Percentiles rank a stretch among this genome's conserved stretches.
Conservation (phyloP, 257 asterid species). For the Solanum microdontum region DNA sequence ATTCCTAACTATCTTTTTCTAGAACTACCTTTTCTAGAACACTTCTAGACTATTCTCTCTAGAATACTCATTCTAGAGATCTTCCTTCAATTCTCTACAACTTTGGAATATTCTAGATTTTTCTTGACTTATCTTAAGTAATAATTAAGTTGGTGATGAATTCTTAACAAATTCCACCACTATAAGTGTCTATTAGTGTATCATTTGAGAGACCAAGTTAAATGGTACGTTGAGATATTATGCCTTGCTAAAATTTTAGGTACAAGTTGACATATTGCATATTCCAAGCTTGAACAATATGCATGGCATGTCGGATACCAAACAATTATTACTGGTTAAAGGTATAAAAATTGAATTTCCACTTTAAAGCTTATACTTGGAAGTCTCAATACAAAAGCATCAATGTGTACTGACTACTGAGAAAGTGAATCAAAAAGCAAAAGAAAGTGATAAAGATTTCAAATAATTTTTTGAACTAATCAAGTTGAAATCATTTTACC, state of each 20-base stretch:
- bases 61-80: too few species aligned
- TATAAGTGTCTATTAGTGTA: too few species aligned
- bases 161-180: too few species aligned
- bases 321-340: background rate
- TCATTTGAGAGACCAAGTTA: too few species aligned
- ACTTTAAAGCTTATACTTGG: background rate
- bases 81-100: too few species aligned
- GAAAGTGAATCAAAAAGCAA: background rate
- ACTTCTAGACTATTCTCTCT: too few species aligned
- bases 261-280: background rate
- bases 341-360: background rate
- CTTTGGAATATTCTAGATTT: too few species aligned
- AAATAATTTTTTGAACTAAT: background rate
- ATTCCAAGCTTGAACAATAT: background rate
- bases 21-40: too few species aligned
- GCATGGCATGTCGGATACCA: background rate
- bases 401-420: background rate
- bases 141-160: too few species aligned
- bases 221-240: too few species aligned
- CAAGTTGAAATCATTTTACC: background rate
- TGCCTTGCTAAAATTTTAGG: background rate
- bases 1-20: too few species aligned
- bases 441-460: background rate
- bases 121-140: too few species aligned
- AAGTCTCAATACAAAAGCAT: background rate